phyloP scores from a whole-genome alignment of 2,329 filamentous ascomycete genomes.

The Westerdykella ornata region DNA sequence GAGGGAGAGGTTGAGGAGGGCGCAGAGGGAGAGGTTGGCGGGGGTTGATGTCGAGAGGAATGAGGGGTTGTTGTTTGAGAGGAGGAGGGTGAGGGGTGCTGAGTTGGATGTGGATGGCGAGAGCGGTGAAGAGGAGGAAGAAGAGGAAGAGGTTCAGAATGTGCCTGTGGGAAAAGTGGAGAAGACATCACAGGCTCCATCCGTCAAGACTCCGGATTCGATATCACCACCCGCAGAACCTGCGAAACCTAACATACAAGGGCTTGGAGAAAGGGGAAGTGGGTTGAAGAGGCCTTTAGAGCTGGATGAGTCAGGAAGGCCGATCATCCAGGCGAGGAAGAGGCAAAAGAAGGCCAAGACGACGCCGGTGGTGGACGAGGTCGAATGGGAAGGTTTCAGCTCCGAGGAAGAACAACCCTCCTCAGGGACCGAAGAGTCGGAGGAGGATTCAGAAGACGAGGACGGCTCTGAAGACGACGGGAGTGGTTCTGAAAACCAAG shows the following conservation, averaged over 20 bases:
- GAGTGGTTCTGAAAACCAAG: slow-evolving; percentile 10
- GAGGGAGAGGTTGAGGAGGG: slow-evolving; percentile 58
- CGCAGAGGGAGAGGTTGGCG: slow-evolving; percentile 57
- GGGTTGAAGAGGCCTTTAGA: slow-evolving; percentile 85
- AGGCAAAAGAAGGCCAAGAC: slow-evolving; percentile 50
- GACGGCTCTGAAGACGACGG: slow-evolving; percentile 10
- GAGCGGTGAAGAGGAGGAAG: slow-evolving; percentile 23
- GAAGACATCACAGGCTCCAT: background rate
- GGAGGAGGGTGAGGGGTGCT: slow-evolving; percentile 20
- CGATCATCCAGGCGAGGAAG: slow-evolving; percentile 76
- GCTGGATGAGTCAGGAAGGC: slow-evolving; percentile 68
- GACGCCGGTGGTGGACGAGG: slow-evolving; percentile 37
- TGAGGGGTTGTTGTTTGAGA: slow-evolving; percentile 50
- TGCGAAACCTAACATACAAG: slow-evolving; percentile 3
- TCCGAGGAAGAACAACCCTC: slow-evolving; percentile 37
- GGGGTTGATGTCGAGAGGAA: slow-evolving; percentile 53
- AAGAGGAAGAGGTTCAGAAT: background rate
- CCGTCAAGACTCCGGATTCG: slow-evolving; percentile 11
- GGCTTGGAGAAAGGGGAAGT: slow-evolving; percentile 50
- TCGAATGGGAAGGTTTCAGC: slow-evolving; percentile 57
- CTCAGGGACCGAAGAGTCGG: slow-evolving; percentile 18
- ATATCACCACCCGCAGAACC: slow-evolving; percentile 12
- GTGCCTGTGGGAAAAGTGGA: background rate
- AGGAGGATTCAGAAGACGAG: slow-evolving; percentile 10
- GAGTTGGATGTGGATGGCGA: slow-evolving; percentile 25